Percentiles rank a stretch among this genome's conserved stretches.
phyloP scores from a whole-genome alignment of 192 early-diverging fungal genomes.

The Mortierella claussenii region DNA sequence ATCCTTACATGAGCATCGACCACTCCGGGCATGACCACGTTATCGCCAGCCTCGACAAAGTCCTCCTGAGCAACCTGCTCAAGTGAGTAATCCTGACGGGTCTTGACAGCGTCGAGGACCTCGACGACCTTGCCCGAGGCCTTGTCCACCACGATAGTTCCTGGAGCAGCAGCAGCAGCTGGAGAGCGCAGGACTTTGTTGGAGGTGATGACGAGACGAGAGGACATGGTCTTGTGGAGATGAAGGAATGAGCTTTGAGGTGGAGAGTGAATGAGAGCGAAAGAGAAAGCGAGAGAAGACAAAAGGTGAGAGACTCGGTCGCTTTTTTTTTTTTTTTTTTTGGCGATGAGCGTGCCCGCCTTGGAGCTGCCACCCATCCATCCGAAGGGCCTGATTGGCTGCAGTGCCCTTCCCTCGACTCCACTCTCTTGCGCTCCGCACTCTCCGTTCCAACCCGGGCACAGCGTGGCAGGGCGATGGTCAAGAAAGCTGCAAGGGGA shows the following conservation, averaged over 20 bases:
- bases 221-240: conserved; percentile 7
- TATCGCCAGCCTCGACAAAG: conserved; percentile 62
- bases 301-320: conserved; percentile 8
- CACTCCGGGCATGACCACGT: conserved; percentile 76
- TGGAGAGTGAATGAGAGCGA: conserved; percentile 13
- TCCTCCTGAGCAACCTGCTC: conserved; percentile 55
- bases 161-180: conserved; percentile 57
- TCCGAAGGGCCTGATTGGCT: conserved; percentile 7
- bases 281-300: conserved; percentile 7
- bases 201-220: conserved; percentile 46
- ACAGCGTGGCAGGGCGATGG: too few species aligned
- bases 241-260: background rate
- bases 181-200: conserved; percentile 53
- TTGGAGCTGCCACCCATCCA: too few species aligned
- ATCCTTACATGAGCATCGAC: conserved; percentile 76
- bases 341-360: too few species aligned
- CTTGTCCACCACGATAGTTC: conserved; percentile 67
- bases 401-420: too few species aligned
- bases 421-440: too few species aligned
- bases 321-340: too few species aligned
- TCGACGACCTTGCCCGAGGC: conserved; percentile 61
- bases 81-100: conserved; percentile 28
- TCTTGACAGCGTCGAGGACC: conserved; percentile 50
- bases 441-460: too few species aligned
- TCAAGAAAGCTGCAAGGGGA: too few species aligned